Evolutionary conservation across 805 yeast species (phyloP).

Genomic region (Hanseniaspora lachancei): DNA sequence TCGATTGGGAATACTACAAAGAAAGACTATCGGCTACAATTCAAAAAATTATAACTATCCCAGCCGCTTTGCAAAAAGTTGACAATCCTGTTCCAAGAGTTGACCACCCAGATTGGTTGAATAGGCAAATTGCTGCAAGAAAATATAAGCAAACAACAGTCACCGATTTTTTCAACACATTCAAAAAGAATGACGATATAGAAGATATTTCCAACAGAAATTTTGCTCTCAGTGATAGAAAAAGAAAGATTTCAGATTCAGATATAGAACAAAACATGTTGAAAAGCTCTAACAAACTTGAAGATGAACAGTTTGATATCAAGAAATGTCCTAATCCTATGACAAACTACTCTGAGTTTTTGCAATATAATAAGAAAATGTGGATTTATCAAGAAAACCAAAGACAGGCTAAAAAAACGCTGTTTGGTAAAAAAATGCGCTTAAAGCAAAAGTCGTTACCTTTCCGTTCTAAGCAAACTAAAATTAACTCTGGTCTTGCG

Average conservation of each 20-base stretch:
- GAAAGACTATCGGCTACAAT: slow-evolving; percentile 86
- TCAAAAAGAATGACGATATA: slow-evolving; percentile 44
- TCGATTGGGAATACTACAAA: slow-evolving; percentile 88
- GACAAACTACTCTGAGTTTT: slow-evolving; percentile 54
- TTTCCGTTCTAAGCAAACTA: slow-evolving; percentile 50
- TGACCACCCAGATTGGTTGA: slow-evolving; percentile 87
- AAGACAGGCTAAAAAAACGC: slow-evolving; percentile 52
- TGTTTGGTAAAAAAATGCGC: slow-evolving; percentile 72
- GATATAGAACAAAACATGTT: slow-evolving; percentile 26
- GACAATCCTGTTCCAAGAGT: slow-evolving; percentile 90
- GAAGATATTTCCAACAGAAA: slow-evolving; percentile 49
- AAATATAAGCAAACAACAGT: slow-evolving; percentile 60
- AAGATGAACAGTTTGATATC: slow-evolving; percentile 23
- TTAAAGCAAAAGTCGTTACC: slow-evolving; percentile 71
- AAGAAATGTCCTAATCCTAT: slow-evolving; percentile 44
- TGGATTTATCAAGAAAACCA: slow-evolving; percentile 73
- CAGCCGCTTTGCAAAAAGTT: slow-evolving; percentile 87
- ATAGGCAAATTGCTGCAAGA: slow-evolving; percentile 42
- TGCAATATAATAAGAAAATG: slow-evolving; percentile 67
- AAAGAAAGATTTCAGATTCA: slow-evolving; percentile 24
- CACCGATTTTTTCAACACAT: slow-evolving; percentile 41
- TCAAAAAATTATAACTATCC: slow-evolving; percentile 89
- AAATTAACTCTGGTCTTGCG: not conserved
- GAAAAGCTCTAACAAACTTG: slow-evolving; percentile 29
- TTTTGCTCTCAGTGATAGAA: slow-evolving; percentile 24